Evolutionary conservation across 129 eudicot genomes (phyloP), one percentile per base, ranked within the genome.

Genomic region (Oenanthe sinensis): DNA sequence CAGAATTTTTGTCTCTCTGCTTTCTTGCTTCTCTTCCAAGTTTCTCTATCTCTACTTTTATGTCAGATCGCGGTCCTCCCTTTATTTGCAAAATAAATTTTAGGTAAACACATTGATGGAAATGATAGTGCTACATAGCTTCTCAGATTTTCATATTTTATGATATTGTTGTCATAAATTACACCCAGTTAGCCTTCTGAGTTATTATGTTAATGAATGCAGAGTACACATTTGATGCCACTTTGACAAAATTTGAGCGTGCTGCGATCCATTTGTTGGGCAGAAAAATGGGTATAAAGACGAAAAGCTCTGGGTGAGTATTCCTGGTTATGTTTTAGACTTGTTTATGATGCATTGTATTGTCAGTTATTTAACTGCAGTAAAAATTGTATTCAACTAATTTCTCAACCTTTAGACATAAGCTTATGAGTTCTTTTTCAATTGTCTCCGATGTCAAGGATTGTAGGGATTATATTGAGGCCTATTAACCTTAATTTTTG

Each of bases 261-360:
- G 90, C 88, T 69, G 89, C 81, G 68, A 90, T 94, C 80, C 98
- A 94, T 80, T 20, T 14, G n/a, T 71, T 86, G 69, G 81, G 87
- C 83, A 75, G 84, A 74, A 94, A 89, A 82, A 79, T 89, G 93
- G 96, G 96, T 19, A 22, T 94, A 87, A 83, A 22, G 75, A 88
- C 98, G 16, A 83, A 82, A 84, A 91, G 98, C 85, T 60, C 85
- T n/a, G 97, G 98, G 98, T 94, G 81, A 94, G 96, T 78, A 70
- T 75, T 52, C 74, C 50, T 79, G 24, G 65, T 49, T 79, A 75
- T 68, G 76, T 75, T n/a, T 55, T 6, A 5, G 74, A 74, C 77
- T 45, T 74, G 40, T 22, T 44, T 46, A 45, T 74, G 49, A 46
- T 67, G 30, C 22, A 30, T 67, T 4, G 42, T 4, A 36, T 67